These are phyloP conservation scores for Nepenthes alata DNA, from an alignment of 179 eudicot species.

Conservation along the genomic window DNA sequence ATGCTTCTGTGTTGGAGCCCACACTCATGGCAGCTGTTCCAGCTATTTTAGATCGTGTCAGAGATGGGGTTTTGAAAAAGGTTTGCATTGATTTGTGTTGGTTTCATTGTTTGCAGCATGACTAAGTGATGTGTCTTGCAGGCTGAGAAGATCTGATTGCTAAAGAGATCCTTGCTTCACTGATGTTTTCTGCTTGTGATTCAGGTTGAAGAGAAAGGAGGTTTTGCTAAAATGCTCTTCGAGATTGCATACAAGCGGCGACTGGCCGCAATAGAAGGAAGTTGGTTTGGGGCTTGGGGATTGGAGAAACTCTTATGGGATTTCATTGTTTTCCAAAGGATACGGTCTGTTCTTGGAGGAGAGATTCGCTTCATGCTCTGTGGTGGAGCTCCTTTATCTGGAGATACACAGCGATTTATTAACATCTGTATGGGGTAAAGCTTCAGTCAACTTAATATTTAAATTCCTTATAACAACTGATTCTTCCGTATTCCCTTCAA, in stretches of 20 bases:
- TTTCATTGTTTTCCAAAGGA: conserved; percentile 48
- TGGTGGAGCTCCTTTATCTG: conserved; percentile 97
- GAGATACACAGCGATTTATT: conserved; percentile 82
- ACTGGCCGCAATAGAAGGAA: conserved; percentile 71
- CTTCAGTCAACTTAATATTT: not conserved
- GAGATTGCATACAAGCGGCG: conserved; percentile 63
- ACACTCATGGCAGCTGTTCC: conserved; percentile 95
- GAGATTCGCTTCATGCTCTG: conserved; percentile 83
- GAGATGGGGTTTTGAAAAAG: conserved; percentile 87
- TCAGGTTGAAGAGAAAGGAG: conserved; percentile 80
- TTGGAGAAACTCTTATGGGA: conserved; percentile 73
- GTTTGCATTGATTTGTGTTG: conserved; percentile 18
- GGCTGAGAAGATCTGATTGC: not conserved
- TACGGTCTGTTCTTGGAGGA: conserved; percentile 80
- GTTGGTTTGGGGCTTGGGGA: conserved; percentile 94
- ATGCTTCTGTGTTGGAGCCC: conserved; percentile 68
- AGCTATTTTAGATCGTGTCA: conserved; percentile 89
- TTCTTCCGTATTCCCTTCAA: too few relatives aligned
- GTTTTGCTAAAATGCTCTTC: conserved; percentile 55
- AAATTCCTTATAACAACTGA: not conserved
- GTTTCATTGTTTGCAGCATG: not conserved
- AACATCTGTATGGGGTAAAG: conserved; percentile 92
- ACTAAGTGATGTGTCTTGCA: not conserved
- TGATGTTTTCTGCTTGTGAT: conserved; percentile 1
- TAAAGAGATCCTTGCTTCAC: not conserved